Conservation (phyloP, 768 basidiomycete genomes). For the Lentinula boryana region DNA sequence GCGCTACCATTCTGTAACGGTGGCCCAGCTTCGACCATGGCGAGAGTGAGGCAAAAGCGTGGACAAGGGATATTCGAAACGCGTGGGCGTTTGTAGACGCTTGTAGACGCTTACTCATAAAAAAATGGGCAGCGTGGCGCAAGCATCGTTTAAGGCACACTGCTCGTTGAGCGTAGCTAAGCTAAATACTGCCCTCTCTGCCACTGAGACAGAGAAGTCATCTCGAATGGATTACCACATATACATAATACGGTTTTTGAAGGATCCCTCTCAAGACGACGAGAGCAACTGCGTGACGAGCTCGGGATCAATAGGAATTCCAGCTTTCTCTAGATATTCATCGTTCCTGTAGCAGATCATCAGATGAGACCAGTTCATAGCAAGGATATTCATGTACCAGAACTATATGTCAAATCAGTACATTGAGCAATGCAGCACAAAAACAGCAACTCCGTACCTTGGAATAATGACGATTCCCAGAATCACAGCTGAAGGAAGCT, state of each 20-base stretch:
- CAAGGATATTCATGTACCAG: constrained; percentile 26
- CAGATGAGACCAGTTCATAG: background rate
- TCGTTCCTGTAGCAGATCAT: constrained; percentile 36
- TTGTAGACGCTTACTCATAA: background rate
- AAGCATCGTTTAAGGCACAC: too few species aligned
- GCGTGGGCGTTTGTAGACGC: background rate
- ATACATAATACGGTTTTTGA: background rate
- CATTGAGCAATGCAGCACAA: background rate
- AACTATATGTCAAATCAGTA: constrained; percentile 24
- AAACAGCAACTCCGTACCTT: constrained; percentile 46
- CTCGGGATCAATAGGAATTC: constrained; percentile 34
- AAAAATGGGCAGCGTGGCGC: background rate
- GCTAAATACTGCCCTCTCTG: too few species aligned
- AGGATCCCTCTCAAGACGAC: background rate
- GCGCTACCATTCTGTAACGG: background rate
- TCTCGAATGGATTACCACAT: too few species aligned
- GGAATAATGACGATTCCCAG: constrained; percentile 87
- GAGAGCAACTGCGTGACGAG: constrained; percentile 37
- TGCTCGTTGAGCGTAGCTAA: too few species aligned
- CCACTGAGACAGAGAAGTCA: too few species aligned
- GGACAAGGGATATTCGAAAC: background rate
- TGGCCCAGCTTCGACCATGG: background rate
- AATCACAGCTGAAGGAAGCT: constrained; percentile 62
- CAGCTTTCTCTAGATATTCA: constrained; percentile 41
- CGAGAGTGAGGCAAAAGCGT: background rate